These are phyloP conservation scores for Xylaria sp. DNA, from an alignment of 2,329 filamentous ascomycete species.

Conservation along the genomic window DNA sequence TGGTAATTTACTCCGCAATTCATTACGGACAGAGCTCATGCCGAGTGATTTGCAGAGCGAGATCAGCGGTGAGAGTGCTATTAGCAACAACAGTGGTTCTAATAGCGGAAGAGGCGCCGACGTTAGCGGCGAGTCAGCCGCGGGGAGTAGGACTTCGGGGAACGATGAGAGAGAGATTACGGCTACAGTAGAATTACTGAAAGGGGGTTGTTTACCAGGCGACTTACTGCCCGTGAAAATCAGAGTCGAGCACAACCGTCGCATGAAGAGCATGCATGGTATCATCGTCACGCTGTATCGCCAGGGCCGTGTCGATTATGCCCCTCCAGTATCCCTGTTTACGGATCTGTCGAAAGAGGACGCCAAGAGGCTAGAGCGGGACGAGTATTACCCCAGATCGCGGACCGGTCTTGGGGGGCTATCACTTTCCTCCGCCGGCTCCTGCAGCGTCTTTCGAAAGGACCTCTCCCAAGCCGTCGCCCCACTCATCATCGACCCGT, in stretches of 20 bases:
- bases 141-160: conserved; percentile 52
- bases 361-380: conserved; percentile 71
- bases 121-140: conserved; percentile 52
- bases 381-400: conserved; percentile 86
- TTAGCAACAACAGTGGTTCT: conserved; percentile 67
- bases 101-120: conserved; percentile 52
- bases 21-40: conserved; percentile 35
- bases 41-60: conserved; percentile 66
- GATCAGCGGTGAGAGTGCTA: conserved; percentile 69
- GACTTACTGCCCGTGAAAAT: conserved; percentile 81
- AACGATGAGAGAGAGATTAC: conserved; percentile 79
- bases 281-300: conserved; percentile 92
- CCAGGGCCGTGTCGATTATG: conserved; percentile 85
- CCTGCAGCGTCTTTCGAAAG: conserved; percentile 92
- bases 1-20: conserved; percentile 43
- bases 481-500: conserved; percentile 85
- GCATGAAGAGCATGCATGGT: conserved; percentile 86
- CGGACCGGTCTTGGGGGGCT: conserved; percentile 84
- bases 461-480: conserved; percentile 88
- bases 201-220: conserved; percentile 82
- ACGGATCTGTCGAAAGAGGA: conserved; percentile 60
- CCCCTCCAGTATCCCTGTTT: conserved; percentile 57
- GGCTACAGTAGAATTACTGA: conserved; percentile 79
- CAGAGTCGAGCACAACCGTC: conserved; percentile 83
- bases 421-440: conserved; percentile 82